Evolutionary conservation across 306 rosid genomes (phyloP), one percentile per base, ranked within the genome.

Genomic region (Nissolia schottii): DNA sequence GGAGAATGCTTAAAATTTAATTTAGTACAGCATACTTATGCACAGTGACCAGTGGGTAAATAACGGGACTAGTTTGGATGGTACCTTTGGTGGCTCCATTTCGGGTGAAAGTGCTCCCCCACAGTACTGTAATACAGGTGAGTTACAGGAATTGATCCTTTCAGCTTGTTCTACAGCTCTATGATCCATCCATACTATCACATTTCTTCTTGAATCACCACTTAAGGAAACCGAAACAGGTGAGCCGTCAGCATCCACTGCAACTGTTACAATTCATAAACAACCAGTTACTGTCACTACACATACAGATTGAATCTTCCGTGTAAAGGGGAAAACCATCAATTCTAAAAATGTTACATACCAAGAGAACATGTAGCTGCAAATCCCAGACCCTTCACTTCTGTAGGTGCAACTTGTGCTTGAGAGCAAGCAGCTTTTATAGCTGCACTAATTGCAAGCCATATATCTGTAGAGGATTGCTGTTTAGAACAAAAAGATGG

Each of bases 401-500:
- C 97, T 40, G 80, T 80, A 34, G 85, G 84, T 0, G 84, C 81
- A 72, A 89, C 87, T 13, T 91, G 25, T 48, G 95, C 98, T 31
- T 73, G 73, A 62, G 95, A 85, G 81, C 95, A 91, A 16, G 95
- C 92, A 27, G 87, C 77, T 82, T 84, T 94, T 50, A 94, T 96
- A 53, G 98, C 96, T 9, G 88, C 92, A 81, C 97, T 85, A 65
- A 94, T 85, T 40, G 98, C 95, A 76, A 78, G 98, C 98, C 98
- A 94, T 70, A 94, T 94, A 85, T 91, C 98, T 14, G 98, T 91
- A 49, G 98, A 94, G 67, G 97, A 94, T 94, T 94, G 98, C 98
- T 94, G 93, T 72, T 72, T 83, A 60, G 62, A 55, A 65, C 67
- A 74, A 74, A 73, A 48, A 56, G 59, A 75, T 66, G 67, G 48